Base-by-base conservation (phyloP, 2,329 filamentous ascomycete genomes). In the Huntiella moniliformis region DNA sequence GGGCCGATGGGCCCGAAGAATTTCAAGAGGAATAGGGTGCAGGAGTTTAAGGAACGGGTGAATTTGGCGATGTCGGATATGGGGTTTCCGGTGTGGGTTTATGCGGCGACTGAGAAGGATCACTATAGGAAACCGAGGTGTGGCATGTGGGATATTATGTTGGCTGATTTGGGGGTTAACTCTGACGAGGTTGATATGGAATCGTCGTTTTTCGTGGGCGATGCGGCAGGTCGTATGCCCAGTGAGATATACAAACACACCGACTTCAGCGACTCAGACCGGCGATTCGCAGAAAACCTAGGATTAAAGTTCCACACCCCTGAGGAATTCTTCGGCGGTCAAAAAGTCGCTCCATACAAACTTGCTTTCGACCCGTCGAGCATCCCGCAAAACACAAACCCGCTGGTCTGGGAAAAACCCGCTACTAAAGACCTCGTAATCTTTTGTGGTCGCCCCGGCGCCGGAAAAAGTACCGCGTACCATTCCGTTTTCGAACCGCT, bases 391-490 rank as follows among this genome's bases (percentile, higher is more conserved):
- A 52, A 38, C 55, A 53, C 40, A 50, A 13, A 42, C 52, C 1
- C 56, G 2, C 35, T 47, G 0, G 7, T 76, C 1, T 70, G 71
- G 52, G 66, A 70, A 40, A 84, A 78, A 62, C 71, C 67, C 44
- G 74, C 79, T 54, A 59, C 71, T 4, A 60, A 76, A 52, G 87
- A 95, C 46, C 65, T 96, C 11, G 73, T 96, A 17, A 61, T 96
- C 5, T 84, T 93, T 58, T 88, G 83, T 56, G 91, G 91, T 1
- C 84, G 82, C 41, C 91, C 91, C 0, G 87, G 83, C 1, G 77
- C 85, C 2, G 91, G 91, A 13, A 96, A 98, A 61, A 93, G 84
- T 35, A 88, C 85, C 0, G 94, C 91, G 56, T 95, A 80, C 62
- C 84, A 79, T 75, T 77, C 71, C 51, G 65, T 82, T 52, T 65